Percentiles rank a stretch among this genome's conserved stretches.
These are phyloP conservation scores for Xylariales sp. DNA, from an alignment of 2,329 filamentous ascomycete genomes.

Conservation along the genomic window DNA sequence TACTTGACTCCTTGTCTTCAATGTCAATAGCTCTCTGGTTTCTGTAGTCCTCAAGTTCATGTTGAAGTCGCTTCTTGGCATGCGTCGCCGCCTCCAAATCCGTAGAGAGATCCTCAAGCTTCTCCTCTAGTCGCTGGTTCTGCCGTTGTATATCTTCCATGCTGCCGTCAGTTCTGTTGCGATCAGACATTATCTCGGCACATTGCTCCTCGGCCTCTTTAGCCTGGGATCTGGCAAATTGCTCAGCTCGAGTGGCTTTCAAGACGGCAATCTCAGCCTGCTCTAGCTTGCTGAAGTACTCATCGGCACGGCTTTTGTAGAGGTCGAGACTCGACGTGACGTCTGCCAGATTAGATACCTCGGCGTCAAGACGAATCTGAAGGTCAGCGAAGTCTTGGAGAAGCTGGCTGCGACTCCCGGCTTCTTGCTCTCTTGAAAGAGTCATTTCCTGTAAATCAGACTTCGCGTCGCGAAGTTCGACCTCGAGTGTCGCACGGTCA, in stretches of 20 bases:
- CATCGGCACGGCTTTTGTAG: conserved; percentile 89
- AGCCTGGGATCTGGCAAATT: conserved; percentile 87
- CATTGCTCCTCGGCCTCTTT: conserved; percentile 89
- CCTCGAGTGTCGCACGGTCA: conserved; percentile 71
- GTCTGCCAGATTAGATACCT: conserved; percentile 79
- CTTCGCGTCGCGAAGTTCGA: conserved; percentile 78
- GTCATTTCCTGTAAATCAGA: conserved; percentile 81
- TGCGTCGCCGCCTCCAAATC: conserved; percentile 82
- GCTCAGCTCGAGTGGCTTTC: conserved; percentile 85
- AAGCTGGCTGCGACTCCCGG: conserved; percentile 80
- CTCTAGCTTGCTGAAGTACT: conserved; percentile 96
- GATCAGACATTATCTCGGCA: conserved; percentile 84
- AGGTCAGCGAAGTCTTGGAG: conserved; percentile 90
- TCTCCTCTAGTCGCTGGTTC: conserved; percentile 85
- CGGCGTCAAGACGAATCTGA: conserved; percentile 86
- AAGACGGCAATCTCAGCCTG: conserved; percentile 94
- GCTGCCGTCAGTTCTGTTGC: conserved; percentile 80
- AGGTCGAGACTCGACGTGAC: conserved; percentile 77
- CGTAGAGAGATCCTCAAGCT: conserved; percentile 83
- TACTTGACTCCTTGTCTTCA: conserved; percentile 90
- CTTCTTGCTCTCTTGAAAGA: conserved; percentile 77
- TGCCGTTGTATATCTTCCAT: conserved; percentile 89
- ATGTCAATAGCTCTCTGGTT: conserved; percentile 93
- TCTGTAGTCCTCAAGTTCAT: conserved; percentile 95
- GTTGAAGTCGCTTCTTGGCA: conserved; percentile 89